Evolutionary conservation across 2,329 filamentous ascomycete species (phyloP).

Genomic region (Diaporthe humulicola): DNA sequence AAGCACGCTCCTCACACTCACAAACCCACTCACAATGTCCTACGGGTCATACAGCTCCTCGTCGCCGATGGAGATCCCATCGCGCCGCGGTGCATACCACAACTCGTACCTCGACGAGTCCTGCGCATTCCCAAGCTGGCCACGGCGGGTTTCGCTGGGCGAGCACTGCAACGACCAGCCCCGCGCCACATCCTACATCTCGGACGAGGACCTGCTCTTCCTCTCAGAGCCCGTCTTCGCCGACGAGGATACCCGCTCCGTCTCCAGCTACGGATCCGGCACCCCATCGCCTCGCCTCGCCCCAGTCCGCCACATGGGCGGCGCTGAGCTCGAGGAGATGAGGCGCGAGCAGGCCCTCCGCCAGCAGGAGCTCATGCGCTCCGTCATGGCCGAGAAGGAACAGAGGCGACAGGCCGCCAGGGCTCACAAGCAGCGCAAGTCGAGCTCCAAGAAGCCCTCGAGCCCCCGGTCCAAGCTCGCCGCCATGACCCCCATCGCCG

Average conservation of each 20-base stretch:
- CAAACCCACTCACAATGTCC: constrained; percentile 53
- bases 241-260: constrained; percentile 64
- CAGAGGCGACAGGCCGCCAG: constrained; percentile 59
- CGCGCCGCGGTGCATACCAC: constrained; percentile 45
- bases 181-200: constrained; percentile 68
- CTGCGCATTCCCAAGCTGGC: constrained; percentile 73
- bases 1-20: constrained; percentile 44
- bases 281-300: constrained; percentile 55
- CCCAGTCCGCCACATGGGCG: constrained; percentile 52
- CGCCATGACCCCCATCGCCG: constrained; percentile 68
- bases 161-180: constrained; percentile 54
- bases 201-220: constrained; percentile 70
- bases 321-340: constrained; percentile 63
- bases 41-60: constrained; percentile 64
- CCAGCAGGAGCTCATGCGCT: constrained; percentile 66
- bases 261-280: constrained; percentile 58
- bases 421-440: constrained; percentile 53
- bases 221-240: constrained; percentile 66
- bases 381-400: constrained; percentile 68
- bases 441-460: constrained; percentile 56
- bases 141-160: constrained; percentile 65
- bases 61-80: constrained; percentile 61
- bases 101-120: constrained; percentile 55
- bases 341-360: constrained; percentile 64
- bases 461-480: constrained; percentile 63